Evolutionary conservation across 1,284 basidiomycete genomes (phyloP), one percentile per base, ranked within the genome.

Genomic region (Leccinum colubrinum): DNA sequence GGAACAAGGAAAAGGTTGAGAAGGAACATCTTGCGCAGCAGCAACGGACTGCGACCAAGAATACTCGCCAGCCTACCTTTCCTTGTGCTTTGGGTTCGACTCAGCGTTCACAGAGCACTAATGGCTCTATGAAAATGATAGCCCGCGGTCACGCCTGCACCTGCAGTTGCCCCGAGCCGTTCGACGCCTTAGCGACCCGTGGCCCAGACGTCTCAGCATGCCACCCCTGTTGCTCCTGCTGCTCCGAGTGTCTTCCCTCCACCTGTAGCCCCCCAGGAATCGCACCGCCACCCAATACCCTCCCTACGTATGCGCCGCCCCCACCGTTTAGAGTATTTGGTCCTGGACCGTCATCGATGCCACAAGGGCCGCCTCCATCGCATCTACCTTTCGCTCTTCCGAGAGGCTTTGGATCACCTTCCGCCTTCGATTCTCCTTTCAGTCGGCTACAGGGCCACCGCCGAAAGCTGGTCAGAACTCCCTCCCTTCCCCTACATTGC

Each of bases 1-100:
- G 72, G 90, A 90, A 76, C 83, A 83, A 68, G 70, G 84, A 84
- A 67, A 84, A 80, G 71, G 82, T 76, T 62, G 83, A 79, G 66
- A 79, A 77, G 60, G 82, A 84, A 60, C 77, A 77, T 54, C 68
- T 74, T 59, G 78, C 77, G 62, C 81, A 81, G 65, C 81, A 81
- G 60, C 76, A 80, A 65, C 76, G 66, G 63, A 64, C 67, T 72
- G 57, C 73, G 71, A 64, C 74, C 62, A 70, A 71, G 73, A 78
- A 73, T 63, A 72, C 76, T 59, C 83, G 84, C 56, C 70, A 78
- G 55, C 79, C 82, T 22, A 77, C 81, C 1, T 83, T 81, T 58
- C 82, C 82, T 53, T 81, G 84, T 48, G 78, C 82, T 11, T 83
- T 83, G 20, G 78, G 83, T 20, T 84, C 87, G 62, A 76, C 73